These are phyloP conservation scores for Candida sphagnicola DNA, from an alignment of 805 yeast genomes.

Conservation along the genomic window DNA sequence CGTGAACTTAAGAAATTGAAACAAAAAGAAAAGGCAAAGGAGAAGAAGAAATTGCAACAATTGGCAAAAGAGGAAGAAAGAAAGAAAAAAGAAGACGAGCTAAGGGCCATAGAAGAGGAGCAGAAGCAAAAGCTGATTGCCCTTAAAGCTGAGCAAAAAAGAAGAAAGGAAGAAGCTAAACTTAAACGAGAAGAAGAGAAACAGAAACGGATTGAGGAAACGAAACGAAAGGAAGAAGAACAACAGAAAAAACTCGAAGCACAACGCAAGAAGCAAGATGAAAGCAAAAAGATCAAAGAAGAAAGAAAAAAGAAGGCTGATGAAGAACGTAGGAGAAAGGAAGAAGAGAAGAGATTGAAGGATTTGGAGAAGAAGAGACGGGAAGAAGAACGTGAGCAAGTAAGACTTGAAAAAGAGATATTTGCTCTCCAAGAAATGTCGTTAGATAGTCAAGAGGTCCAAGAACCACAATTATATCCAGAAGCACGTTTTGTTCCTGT, in stretches of 20 bases:
- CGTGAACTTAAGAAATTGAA: conserved; percentile 62
- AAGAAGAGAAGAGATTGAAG: conserved; percentile 20
- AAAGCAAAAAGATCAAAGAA: conserved; percentile 20
- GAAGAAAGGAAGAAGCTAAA: conserved; percentile 34
- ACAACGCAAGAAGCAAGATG: conserved; percentile 26
- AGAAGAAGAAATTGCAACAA: conserved; percentile 61
- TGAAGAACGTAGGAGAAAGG: conserved; percentile 19
- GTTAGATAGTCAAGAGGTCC: not conserved
- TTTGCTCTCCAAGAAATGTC: not conserved
- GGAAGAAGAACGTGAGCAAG: conserved; percentile 12
- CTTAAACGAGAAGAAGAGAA: conserved; percentile 47
- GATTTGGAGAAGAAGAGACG: conserved; percentile 12
- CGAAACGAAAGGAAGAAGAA: conserved; percentile 30
- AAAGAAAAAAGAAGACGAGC: conserved; percentile 51
- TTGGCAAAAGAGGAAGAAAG: conserved; percentile 61
- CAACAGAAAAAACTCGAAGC: conserved; percentile 27
- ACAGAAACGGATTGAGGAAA: conserved; percentile 37
- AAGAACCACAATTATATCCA: too few relatives aligned
- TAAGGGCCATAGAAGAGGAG: conserved; percentile 34
- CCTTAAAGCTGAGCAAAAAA: conserved; percentile 33
- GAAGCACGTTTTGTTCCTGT: too few relatives aligned
- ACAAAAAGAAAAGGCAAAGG: conserved; percentile 67
- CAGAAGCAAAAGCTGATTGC: conserved; percentile 28
- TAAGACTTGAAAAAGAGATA: conserved; percentile 6
- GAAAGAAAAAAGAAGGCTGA: conserved; percentile 21